A percentile compares a stretch with the other conserved stretches of the same genome.
Conservation (phyloP, 1,284 basidiomycete species). For the Neonothopanus nambi region DNA sequence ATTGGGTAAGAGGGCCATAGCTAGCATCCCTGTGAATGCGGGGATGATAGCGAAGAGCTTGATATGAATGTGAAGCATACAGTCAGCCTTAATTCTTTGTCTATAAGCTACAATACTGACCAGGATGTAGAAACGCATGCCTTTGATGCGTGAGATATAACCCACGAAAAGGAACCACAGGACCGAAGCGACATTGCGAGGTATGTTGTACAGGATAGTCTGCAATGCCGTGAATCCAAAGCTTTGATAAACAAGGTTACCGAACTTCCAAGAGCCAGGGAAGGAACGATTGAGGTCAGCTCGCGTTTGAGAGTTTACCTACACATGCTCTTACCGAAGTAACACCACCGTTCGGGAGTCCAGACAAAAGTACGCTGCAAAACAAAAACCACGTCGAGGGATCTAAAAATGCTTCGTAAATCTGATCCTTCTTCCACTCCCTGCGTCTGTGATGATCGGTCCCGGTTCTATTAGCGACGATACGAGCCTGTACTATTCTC, state of each 20-base stretch:
- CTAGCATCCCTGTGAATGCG: conserved; percentile 16
- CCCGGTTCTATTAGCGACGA: conserved; percentile 18
- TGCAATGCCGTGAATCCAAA: conserved; percentile 18
- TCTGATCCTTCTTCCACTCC: conserved; percentile 20
- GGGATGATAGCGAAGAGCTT: conserved; percentile 15
- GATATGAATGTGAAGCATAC: neutral
- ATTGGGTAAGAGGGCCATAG: conserved; percentile 15
- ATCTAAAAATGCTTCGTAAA: conserved; percentile 18
- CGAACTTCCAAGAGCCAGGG: conserved; percentile 16
- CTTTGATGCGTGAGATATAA: conserved; percentile 10
- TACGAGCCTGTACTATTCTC: conserved; percentile 15
- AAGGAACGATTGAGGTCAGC: neutral
- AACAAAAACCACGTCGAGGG: conserved; percentile 21
- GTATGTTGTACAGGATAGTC: conserved; percentile 16
- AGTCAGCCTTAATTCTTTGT: neutral
- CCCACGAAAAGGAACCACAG: conserved; percentile 19
- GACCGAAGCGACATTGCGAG: conserved; percentile 14
- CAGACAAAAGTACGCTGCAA: conserved; percentile 11
- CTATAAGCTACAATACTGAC: neutral
- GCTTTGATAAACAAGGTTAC: conserved; percentile 16
- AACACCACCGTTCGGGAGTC: conserved; percentile 17
- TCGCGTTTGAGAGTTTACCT: too few species aligned
- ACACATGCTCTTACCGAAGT: conserved; percentile 11
- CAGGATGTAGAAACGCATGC: conserved; percentile 14
- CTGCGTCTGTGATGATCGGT: conserved; percentile 15